phyloP scores from a whole-genome alignment of 768 basidiomycete genomes.

The Collybiopsis confluens region DNA sequence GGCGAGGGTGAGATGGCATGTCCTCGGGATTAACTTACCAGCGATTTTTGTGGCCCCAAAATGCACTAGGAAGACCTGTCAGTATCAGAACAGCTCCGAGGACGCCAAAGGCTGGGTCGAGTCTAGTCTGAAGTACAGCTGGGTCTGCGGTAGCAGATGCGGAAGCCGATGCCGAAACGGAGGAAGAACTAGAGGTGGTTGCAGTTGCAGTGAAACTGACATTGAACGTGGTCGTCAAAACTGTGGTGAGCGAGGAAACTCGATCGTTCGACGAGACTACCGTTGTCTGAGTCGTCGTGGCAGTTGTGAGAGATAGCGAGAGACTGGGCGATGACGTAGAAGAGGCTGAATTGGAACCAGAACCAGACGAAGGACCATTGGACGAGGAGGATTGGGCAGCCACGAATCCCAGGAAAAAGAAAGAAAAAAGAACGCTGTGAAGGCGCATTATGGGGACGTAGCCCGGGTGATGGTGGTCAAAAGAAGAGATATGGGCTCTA shows the following conservation, averaged over 20 bases:
- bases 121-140: slow-evolving; percentile 52
- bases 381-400: slow-evolving; percentile 5
- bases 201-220: slow-evolving; percentile 54
- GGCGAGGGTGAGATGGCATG: slow-evolving; percentile 11
- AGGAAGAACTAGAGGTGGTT: slow-evolving; percentile 34
- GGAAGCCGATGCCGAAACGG: slow-evolving; percentile 35
- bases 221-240: slow-evolving; percentile 58
- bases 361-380: slow-evolving; percentile 4
- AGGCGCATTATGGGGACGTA: not conserved
- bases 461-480: not conserved
- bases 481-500: not conserved
- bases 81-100: slow-evolving; percentile 85
- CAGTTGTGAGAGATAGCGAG: slow-evolving; percentile 54
- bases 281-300: slow-evolving; percentile 46
- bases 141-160: slow-evolving; percentile 37
- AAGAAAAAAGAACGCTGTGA: not conserved
- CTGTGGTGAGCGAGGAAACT: slow-evolving; percentile 45
- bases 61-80: slow-evolving; percentile 85
- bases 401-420: not conserved
- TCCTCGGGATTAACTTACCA: slow-evolving; percentile 50
- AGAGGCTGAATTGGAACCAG: slow-evolving; percentile 19
- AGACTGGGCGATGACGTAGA: slow-evolving; percentile 28
- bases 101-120: slow-evolving; percentile 88
- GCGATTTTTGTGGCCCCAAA: slow-evolving; percentile 93
- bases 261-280: slow-evolving; percentile 44